Conservation (phyloP, 78 protist genomes). For the Andalucia godoyi region DNA sequence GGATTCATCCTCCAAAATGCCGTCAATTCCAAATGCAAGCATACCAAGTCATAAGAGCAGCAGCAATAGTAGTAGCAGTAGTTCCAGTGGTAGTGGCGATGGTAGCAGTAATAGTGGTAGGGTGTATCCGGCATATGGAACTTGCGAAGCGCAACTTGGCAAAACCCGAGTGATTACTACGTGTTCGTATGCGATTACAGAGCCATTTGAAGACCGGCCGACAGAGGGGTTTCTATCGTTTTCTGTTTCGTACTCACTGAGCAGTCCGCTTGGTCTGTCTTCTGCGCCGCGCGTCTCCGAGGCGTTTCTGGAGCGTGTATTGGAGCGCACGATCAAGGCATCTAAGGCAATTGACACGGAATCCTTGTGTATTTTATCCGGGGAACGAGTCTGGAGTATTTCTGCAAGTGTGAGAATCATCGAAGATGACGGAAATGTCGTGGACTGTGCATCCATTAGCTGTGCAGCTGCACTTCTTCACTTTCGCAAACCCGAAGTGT, state of each 20-base stretch:
- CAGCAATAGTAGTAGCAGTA: too few relatives aligned
- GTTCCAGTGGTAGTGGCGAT: too few relatives aligned
- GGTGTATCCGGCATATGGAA: too few relatives aligned
- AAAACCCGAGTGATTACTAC: conserved; percentile 44
- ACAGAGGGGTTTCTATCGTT: conserved; percentile 64
- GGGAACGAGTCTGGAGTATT: conserved; percentile 35
- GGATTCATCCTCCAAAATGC: too few relatives aligned
- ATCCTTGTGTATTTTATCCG: conserved; percentile 57
- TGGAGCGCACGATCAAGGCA: conserved; percentile 53
- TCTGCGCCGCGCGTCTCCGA: background rate
- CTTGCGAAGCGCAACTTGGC: conserved; percentile 65
- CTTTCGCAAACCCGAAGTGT: conserved; percentile 55
- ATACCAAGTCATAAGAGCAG: too few relatives aligned
- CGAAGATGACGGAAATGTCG: conserved; percentile 62
- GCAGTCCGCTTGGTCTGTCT: background rate
- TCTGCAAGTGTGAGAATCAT: conserved; percentile 26
- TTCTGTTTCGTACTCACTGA: background rate
- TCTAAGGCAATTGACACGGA: conserved; percentile 68
- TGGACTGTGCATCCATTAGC: conserved; percentile 45
- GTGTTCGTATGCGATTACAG: conserved; percentile 45
- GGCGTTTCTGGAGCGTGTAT: conserved; percentile 21
- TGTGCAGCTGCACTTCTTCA: conserved; percentile 53
- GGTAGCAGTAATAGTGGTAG: too few relatives aligned
- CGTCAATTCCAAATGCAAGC: too few relatives aligned
- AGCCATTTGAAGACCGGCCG: conserved; percentile 64